Base-by-base conservation (phyloP, 2,329 filamentous ascomycete species). In the Colletotrichum musicola region DNA sequence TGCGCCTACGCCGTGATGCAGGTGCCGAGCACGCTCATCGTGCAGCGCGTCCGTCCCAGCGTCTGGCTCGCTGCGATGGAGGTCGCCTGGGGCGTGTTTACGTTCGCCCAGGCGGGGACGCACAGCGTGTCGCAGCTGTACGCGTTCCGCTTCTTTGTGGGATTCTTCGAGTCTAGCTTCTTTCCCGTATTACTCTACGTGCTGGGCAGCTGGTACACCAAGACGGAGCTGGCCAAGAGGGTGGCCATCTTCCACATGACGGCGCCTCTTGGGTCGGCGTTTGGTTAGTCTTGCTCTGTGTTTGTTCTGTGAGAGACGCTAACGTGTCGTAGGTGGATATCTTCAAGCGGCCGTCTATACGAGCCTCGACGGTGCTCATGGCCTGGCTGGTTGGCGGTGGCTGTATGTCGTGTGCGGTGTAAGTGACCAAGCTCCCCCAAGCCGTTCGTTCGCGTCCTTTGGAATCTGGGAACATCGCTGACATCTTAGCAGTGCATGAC, bases 261-360 rank as follows among this genome's bases (percentile, higher is more conserved):
- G 18, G 84, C 85, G 6, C 84, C 82, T 3, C 78, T 88, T 0
- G 86, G 85, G 0, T 77, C 80, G 16, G 87, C 89, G 82, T 85
- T 88, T 58, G 85, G 84, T 46, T 4, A 46, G 16, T 46, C 16
- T 7, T 16, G 12, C 2, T 46, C 42, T 2, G 16, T 6, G 16
- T 46, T n/a, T n/a, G n/a, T n/a, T n/a, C 5, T 22, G 2, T 22
- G 10, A n/a, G 16, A 12, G 44, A 46, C 1, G 4, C 18, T 46
- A 18, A 46, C 5, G 44, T 18, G 12, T 46, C 14, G 44, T 6
- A 46, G 18, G 44, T n/a, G 40, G 40, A 1, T 88, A 87, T 65
- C 79, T 89, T 0, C 85, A 88, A 76, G 82, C 86, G 1, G 86
- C 84, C 0, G 83, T 85, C 0, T 87, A 88, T 73, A 82, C 77